These are phyloP conservation scores for Cladosporium cucumerinum DNA, from an alignment of 2,329 filamentous ascomycete species.

Conservation along the genomic window DNA sequence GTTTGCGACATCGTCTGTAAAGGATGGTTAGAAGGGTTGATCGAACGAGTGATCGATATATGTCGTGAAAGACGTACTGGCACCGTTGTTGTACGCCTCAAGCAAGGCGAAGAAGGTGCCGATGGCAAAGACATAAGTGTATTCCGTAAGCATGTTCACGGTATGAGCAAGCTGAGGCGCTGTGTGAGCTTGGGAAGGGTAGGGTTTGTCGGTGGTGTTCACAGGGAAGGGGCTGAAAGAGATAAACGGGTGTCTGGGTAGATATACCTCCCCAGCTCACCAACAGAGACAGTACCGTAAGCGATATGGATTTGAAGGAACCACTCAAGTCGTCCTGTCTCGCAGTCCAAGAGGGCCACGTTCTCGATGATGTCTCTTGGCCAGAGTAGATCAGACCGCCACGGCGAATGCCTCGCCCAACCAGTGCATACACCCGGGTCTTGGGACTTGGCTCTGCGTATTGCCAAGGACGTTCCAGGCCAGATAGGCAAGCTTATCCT, in stretches of 20 bases:
- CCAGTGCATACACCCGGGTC: not conserved
- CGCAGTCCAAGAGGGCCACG: not conserved
- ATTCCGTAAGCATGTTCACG: constrained; percentile 48
- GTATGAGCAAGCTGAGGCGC: not conserved
- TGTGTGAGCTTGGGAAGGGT: not conserved
- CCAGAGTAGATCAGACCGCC: constrained; percentile 2
- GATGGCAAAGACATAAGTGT: constrained; percentile 62
- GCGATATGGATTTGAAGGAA: not conserved
- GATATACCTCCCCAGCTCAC: not conserved
- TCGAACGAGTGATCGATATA: not conserved
- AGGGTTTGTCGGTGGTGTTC: not conserved
- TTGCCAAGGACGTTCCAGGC: constrained; percentile 8
- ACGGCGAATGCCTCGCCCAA: constrained; percentile 5
- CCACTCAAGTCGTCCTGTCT: not conserved
- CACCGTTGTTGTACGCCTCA: constrained; percentile 65
- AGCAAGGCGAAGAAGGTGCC: constrained; percentile 64
- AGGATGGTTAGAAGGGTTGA: not conserved
- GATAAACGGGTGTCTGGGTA: not conserved
- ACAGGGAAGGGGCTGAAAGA: not conserved
- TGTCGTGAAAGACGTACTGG: constrained; percentile 30
- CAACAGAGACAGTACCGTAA: not conserved
- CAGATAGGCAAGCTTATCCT: constrained; percentile 5
- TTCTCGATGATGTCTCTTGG: constrained; percentile 8
- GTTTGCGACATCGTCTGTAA: constrained; percentile 51
- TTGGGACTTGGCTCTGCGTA: constrained; percentile 11